phyloP scores from a whole-genome alignment of 1,284 basidiomycete genomes.

The Mycosarcoma mackinlayi region DNA sequence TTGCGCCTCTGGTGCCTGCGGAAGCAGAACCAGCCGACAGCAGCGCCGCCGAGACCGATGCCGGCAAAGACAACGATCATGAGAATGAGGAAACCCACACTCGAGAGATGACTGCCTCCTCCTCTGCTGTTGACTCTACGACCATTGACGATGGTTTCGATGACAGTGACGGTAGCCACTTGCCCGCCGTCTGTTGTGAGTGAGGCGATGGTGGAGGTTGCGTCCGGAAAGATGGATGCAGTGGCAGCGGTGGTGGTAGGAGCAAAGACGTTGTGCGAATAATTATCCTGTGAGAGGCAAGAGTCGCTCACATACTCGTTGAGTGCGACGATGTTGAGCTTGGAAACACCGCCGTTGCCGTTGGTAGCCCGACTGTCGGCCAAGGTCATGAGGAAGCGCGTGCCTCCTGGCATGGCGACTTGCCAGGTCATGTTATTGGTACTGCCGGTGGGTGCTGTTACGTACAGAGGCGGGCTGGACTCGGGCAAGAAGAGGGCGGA shows the following conservation, averaged over 20 bases:
- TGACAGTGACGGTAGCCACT: constrained; percentile 40
- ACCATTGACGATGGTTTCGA: constrained; percentile 46
- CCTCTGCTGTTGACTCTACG: constrained; percentile 13
- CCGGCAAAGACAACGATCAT: constrained; percentile 32
- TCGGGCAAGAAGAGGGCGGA: constrained; percentile 44
- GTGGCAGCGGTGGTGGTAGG: constrained; percentile 29
- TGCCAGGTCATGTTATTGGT: constrained; percentile 27
- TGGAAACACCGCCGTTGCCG: constrained; percentile 42
- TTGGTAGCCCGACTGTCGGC: constrained; percentile 28
- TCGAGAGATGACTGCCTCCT: constrained; percentile 18
- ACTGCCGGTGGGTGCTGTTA: constrained; percentile 12
- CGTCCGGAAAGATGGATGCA: constrained; percentile 46
- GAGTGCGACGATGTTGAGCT: constrained; percentile 41
- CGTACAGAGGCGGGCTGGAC: constrained; percentile 39
- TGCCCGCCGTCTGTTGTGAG: constrained; percentile 41
- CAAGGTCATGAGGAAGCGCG: constrained; percentile 45
- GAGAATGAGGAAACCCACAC: constrained; percentile 21
- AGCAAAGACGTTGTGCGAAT: constrained; percentile 27
- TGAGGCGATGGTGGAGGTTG: constrained; percentile 38
- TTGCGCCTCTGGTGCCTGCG: constrained; percentile 34
- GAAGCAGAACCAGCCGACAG: constrained; percentile 45
- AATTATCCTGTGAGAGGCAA: constrained; percentile 23
- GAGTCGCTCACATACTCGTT: constrained; percentile 37
- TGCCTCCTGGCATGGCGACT: constrained; percentile 38
- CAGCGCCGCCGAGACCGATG: constrained; percentile 31